A percentile compares a stretch with the other conserved stretches of the same genome.
phyloP scores from a whole-genome alignment of 129 eudicot genomes.

The Helichrysum umbraculigerum region DNA sequence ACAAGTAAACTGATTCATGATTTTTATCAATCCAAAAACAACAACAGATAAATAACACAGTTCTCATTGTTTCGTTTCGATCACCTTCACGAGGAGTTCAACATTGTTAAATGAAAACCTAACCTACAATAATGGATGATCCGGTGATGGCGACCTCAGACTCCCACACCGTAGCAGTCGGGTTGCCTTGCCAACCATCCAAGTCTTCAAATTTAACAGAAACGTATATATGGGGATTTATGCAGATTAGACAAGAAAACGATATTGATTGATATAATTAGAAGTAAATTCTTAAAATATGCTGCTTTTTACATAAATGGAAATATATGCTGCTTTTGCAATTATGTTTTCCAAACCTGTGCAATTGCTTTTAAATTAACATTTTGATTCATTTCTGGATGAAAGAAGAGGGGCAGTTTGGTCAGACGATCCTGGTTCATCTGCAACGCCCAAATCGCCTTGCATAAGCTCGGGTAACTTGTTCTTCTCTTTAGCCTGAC shows the following conservation, averaged over 20 bases:
- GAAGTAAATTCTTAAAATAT: not conserved
- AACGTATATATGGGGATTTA: not conserved
- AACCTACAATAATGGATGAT: not conserved
- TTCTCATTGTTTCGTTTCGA: not conserved
- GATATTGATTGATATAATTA: too few relatives aligned
- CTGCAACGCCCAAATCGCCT: not conserved
- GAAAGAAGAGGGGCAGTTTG: conserved; percentile 15
- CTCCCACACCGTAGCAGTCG: too few relatives aligned
- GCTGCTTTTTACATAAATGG: not conserved
- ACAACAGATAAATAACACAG: not conserved
- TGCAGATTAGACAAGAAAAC: not conserved
- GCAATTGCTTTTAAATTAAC: not conserved
- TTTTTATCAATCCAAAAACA: not conserved
- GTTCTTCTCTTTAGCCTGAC: conserved; percentile 26
- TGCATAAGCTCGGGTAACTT: not conserved
- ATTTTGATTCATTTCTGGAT: conserved; percentile 10
- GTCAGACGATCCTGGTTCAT: conserved; percentile 20
- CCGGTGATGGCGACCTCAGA: not conserved
- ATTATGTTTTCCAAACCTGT: too few relatives aligned
- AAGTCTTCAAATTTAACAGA: not conserved
- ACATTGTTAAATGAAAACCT: not conserved
- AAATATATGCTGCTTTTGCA: too few relatives aligned
- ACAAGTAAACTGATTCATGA: not conserved
- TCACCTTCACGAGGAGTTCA: not conserved
- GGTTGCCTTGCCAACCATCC: not conserved